These are phyloP conservation scores for Sugiyamaella sp. DNA, from an alignment of 1,139 yeast genomes.

Conservation along the genomic window DNA sequence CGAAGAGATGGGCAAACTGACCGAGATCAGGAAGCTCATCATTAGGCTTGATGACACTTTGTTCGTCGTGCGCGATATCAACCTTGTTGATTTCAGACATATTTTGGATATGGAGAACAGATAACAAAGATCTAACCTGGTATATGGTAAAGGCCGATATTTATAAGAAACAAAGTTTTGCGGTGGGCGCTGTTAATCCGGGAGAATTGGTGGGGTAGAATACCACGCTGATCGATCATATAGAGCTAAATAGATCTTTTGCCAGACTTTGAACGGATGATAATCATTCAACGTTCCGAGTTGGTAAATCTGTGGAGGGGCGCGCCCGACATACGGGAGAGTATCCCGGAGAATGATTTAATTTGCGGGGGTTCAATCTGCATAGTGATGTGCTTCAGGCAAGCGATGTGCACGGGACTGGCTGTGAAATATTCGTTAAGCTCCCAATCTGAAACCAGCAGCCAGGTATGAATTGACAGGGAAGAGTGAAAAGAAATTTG, in stretches of 20 bases:
- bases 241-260: neutral
- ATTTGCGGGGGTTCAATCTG: neutral
- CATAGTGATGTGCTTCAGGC: neutral
- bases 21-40: constrained; percentile 23
- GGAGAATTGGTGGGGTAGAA: constrained; percentile 8
- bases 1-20: constrained; percentile 24
- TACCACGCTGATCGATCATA: neutral
- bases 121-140: neutral
- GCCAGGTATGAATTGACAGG: neutral
- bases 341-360: neutral
- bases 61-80: constrained; percentile 10
- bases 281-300: constrained; percentile 1
- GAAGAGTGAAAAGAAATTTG: too few species aligned
- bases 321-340: neutral
- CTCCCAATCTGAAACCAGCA: neutral
- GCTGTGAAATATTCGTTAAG: too few species aligned
- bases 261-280: neutral
- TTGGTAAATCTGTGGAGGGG: constrained; percentile 1
- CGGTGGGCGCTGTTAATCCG: neutral
- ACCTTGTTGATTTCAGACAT: constrained; percentile 12
- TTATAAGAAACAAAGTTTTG: neutral
- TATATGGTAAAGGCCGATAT: neutral
- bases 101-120: neutral
- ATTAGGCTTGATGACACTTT: constrained; percentile 8
- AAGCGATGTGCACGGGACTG: neutral